phyloP scores from a whole-genome alignment of 1,139 yeast genomes.

The Hemisphaericaspora subhashii region DNA sequence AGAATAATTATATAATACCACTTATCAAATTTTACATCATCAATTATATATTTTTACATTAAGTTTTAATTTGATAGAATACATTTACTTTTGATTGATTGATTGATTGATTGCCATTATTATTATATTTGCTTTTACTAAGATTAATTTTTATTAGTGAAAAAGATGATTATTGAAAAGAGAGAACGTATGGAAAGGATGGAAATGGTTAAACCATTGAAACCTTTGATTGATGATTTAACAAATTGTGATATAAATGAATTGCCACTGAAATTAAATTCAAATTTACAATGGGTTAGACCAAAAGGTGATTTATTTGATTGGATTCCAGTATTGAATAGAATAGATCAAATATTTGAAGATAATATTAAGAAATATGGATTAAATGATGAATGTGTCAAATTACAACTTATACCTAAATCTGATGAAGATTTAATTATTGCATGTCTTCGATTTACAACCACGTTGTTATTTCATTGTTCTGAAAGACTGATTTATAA shows the following conservation, averaged over 20 bases:
- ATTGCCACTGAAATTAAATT: conserved; percentile 30
- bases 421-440: conserved; percentile 50
- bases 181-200: conserved; percentile 32
- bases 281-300: conserved; percentile 53
- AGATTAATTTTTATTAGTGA: no score
- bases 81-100: no score
- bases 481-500: conserved; percentile 67
- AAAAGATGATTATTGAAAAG: conserved; percentile 33
- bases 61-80: no score
- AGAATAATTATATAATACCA: no score
- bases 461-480: conserved; percentile 67
- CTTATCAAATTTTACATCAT: no score
- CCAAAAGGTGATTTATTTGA: conserved; percentile 73
- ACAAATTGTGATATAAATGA: conserved; percentile 28
- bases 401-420: conserved; percentile 43
- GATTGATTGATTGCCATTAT: background rate
- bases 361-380: conserved; percentile 53
- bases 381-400: conserved; percentile 47
- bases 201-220: conserved; percentile 37
- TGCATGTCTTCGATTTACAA: conserved; percentile 61
- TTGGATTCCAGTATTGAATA: conserved; percentile 76
- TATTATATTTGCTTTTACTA: no score
- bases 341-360: conserved; percentile 70
- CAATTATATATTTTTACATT: no score
- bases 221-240: conserved; percentile 37